Base-by-base conservation (phyloP, 2,329 filamentous ascomycete genomes). In the Scedosporium aurantiacum region DNA sequence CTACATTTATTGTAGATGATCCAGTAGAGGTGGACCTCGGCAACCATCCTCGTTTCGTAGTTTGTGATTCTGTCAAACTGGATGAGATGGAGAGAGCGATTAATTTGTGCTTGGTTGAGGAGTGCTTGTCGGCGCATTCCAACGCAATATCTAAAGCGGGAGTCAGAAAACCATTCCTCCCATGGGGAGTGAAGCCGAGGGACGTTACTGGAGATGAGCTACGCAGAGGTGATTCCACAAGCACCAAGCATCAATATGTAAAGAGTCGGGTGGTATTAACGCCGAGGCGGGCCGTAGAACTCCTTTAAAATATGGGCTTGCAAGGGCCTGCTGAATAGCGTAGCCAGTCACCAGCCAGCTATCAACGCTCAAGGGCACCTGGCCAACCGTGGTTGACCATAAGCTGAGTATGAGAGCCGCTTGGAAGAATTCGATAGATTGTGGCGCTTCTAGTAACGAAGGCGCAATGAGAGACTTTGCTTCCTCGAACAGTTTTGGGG, bases 191-290 rank as follows among this genome's bases (percentile, higher is more conserved):
- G 1, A 37, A 23, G 7, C 5, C 32, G 18, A 28, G 37, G 8
- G 6, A 3, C 14, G 62, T 60, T 58, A 69, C 68, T 70, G 69
- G 10, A 70, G 65, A 55, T 70, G 69, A 0, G 66, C 68, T 0
- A 70, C 54, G 16, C 64, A 67, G 0, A 70, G 57, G 37, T 70
- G 69, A 18, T 70, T 70, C 68, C 69, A 70, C 4, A 70, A 41
- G 18, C 64, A 70, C 64, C 65, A 66, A 0, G 58, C 54, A 41
- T 69, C 66, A 3, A 66, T 8, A 6, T 64, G 6, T 0, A 4
- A 7, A 16, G 6, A 4, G 1, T 32, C 57, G 4, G 8, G 28
- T 2, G 8, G 14, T 2, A n/a, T 5, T 7, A 50, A 32, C 12
- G 16, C 8, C 1, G 45, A 12, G 0, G 55, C 23, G 0, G 58